Base-by-base conservation (phyloP, 192 early-diverging fungal species). In the Mortierella hygrophila region DNA sequence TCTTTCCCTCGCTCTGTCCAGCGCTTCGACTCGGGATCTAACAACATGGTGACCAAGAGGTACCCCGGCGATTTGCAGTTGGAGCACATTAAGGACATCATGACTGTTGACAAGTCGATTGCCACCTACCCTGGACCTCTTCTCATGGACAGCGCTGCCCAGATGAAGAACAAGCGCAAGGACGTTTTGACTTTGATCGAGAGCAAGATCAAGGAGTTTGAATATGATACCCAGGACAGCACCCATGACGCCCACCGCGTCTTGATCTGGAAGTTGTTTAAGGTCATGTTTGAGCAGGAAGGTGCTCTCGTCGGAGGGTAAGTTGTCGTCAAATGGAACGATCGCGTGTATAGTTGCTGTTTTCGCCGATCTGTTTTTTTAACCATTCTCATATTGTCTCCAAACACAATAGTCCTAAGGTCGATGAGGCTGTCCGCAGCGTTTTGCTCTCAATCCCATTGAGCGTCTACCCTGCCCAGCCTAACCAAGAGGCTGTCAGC, bases 1-100 rank as follows among this genome's bases (percentile, higher is more conserved):
- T 93, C 93, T 82, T 94, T 95, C 78, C 95, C 95, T 68, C 90
- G 87, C 37, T 84, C 88, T 23, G 92, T 94, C 11, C 91, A 93
- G 89, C 84, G 84, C 1, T 86, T 86, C 38, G 84, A 76, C 47
- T 74, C 84, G 4, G 78, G 79, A 2, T 74, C 72, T 29, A 68
- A 40, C n/a, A 54, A 41, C 42, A 86, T 86, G 84, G 71, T 75
- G 37, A 86, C 79, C 63, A 86, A 86, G 84, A 80, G 75, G 65
- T 86, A 86, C 37, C 84, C 84, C 23, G 84, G 93, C 21, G 91
- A 89, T 71, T 81, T 95, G 15, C 83, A 84, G 6, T 79, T 95
- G 5, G 84, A 88, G 23, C 80, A 80, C 42, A 73, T 95, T 37
- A 90, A 90, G 71, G 85, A 89, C 42, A 44, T 87, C 20, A 75